Evolutionary conservation across 495 filamentous ascomycete species (phyloP).

Genomic region (Lophiotrema nucula): DNA sequence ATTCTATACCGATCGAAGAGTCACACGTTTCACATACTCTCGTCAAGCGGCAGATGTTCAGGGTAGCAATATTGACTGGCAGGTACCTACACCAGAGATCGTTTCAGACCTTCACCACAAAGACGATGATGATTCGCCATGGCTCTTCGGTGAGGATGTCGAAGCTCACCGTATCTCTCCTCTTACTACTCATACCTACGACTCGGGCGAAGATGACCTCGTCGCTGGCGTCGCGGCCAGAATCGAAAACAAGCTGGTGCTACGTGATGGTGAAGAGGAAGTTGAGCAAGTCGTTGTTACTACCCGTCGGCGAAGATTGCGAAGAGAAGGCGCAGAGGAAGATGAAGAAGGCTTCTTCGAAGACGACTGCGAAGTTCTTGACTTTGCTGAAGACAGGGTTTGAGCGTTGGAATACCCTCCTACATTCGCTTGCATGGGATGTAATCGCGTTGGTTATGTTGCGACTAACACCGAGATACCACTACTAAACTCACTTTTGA

Average conservation of each 20-base stretch:
- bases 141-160: slow-evolving; percentile 72
- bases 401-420: too few relatives aligned
- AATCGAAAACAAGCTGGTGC: slow-evolving; percentile 45
- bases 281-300: slow-evolving; percentile 78
- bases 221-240: slow-evolving; percentile 40
- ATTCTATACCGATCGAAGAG: slow-evolving; percentile 82
- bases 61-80: slow-evolving; percentile 25
- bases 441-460: too few relatives aligned
- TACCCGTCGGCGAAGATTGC: slow-evolving; percentile 64
- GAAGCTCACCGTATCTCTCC: slow-evolving; percentile 58
- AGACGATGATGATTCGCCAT: slow-evolving; percentile 47
- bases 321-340: slow-evolving; percentile 34
- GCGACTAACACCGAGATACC: too few relatives aligned
- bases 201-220: slow-evolving; percentile 53
- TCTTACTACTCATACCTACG: slow-evolving; percentile 49
- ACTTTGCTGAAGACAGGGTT: slow-evolving; percentile 84
- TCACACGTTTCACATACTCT: slow-evolving; percentile 64
- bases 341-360: slow-evolving; percentile 85
- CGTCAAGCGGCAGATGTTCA: slow-evolving; percentile 1
- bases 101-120: slow-evolving; percentile 32
- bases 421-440: too few relatives aligned
- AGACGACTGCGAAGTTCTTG: slow-evolving; percentile 88
- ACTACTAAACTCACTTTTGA: too few relatives aligned
- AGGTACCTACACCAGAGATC: slow-evolving; percentile 20
- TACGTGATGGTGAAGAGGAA: slow-evolving; percentile 63